A percentile compares a stretch with the other conserved stretches of the same genome.
phyloP scores from a whole-genome alignment of 2,329 filamentous ascomycete species.

The Scedosporium minutisporum region DNA sequence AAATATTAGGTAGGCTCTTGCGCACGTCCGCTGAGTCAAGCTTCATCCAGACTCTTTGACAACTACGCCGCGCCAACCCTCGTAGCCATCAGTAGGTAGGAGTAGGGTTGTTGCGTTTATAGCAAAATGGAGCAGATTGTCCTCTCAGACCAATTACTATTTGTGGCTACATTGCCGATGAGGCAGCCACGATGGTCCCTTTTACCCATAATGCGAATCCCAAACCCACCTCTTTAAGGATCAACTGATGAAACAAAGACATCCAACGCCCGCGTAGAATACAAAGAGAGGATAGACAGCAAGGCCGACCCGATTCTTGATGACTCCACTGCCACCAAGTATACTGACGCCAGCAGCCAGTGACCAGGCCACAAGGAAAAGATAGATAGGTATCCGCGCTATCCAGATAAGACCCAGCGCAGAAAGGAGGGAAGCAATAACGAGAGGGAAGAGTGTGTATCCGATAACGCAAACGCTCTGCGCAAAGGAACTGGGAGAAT shows the following conservation, averaged over 20 bases:
- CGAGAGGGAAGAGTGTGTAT: conserved; percentile 93
- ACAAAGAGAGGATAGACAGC: conserved; percentile 92
- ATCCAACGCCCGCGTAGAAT: conserved; percentile 88
- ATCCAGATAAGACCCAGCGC: conserved; percentile 72
- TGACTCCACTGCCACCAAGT: conserved; percentile 85
- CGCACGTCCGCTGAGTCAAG: too few species aligned
- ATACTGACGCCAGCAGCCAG: conserved; percentile 94
- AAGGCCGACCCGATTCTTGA: conserved; percentile 87
- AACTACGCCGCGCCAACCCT: too few species aligned
- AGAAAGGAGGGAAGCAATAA: conserved; percentile 83
- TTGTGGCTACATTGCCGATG: too few species aligned
- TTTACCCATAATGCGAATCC: too few species aligned
- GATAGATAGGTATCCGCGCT: conserved; percentile 79
- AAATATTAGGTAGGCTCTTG: too few species aligned
- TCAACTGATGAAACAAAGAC: conserved; percentile 94
- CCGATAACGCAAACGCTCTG: conserved; percentile 97
- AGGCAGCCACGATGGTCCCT: too few species aligned
- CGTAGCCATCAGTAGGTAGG: too few species aligned
- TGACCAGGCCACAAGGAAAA: conserved; percentile 83
- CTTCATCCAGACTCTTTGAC: too few species aligned
- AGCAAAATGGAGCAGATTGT: too few species aligned
- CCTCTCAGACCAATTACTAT: too few species aligned
- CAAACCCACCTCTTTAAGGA: not conserved
- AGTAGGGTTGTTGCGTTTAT: too few species aligned
- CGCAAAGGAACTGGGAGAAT: conserved; percentile 69